A percentile compares a stretch with the other conserved stretches of the same genome.
phyloP scores from a whole-genome alignment of 441 rosid species.

The Gossypium gossypioides region DNA sequence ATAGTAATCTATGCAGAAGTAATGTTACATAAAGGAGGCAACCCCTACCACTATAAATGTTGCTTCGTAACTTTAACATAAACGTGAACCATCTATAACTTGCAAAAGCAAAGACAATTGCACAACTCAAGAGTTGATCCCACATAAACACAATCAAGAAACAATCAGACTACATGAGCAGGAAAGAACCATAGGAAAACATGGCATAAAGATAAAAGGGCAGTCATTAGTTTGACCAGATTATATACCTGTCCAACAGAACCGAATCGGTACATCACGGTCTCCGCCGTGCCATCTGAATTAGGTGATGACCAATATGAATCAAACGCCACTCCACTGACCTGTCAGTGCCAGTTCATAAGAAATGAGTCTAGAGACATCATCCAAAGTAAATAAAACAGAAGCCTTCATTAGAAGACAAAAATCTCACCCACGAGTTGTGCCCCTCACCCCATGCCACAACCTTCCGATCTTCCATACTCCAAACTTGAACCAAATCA shows the following conservation, averaged over 20 bases:
- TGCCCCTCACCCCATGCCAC: slow-evolving; percentile 99
- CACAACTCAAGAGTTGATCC: not conserved
- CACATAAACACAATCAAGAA: not conserved
- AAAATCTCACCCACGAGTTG: slow-evolving; percentile 82
- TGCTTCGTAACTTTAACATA: not conserved
- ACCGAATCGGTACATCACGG: slow-evolving; percentile 84
- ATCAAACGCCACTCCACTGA: slow-evolving; percentile 98
- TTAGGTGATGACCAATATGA: slow-evolving; percentile 86
- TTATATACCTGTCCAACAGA: slow-evolving; percentile 91
- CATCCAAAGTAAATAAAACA: slow-evolving; percentile 4
- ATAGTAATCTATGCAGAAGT: not conserved
- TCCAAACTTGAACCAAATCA: slow-evolving; percentile 97
- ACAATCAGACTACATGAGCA: not conserved
- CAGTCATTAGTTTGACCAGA: not conserved
- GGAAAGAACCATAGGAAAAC: slow-evolving; percentile 4
- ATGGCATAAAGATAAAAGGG: not conserved
- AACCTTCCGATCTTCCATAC: slow-evolving; percentile 93
- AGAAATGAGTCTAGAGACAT: slow-evolving; percentile 15
- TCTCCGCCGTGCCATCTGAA: slow-evolving; percentile 70
- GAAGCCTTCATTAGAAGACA: not conserved
- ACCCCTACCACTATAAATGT: not conserved
- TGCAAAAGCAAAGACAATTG: not conserved
- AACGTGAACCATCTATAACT: not conserved
- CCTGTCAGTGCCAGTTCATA: slow-evolving; percentile 48
- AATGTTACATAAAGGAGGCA: not conserved